Base-by-base conservation (phyloP, 257 asterid genomes). In the Primulina eburnea region DNA sequence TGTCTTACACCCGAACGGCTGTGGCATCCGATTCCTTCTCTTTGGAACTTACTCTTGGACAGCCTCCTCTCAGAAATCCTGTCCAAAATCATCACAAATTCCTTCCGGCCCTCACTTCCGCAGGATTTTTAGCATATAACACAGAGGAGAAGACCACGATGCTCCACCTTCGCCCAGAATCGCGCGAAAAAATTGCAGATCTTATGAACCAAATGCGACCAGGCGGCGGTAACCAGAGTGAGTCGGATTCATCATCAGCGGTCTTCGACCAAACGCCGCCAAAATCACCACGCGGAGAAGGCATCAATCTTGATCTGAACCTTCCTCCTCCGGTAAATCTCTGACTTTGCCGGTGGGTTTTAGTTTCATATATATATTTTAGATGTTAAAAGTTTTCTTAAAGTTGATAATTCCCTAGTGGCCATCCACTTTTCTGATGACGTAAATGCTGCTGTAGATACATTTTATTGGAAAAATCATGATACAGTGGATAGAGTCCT, bases 231-330 rank as follows among this genome's bases (percentile, higher is more conserved):
- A 75, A 32, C 58, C 77, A 59, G 67, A 80, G 84, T 72, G 82
- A 74, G 62, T 79, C 84, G 0, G 84, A 77, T 52, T 79, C 90
- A 11, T 75, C 89, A 4, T 82, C 89, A 6, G 79, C 65, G 16
- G 80, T 79, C 3, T 73, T 76, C 1, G 84, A 82, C 64, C 78
- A 71, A 4, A 11, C 55, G 55, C 55, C 55, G 30, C 30, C 30
- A 28, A 28, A 28, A 28, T 28, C 30, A 62, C 58, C 59, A 60
- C 71, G 10, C 2, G 35, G 71, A 47, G 60, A 35, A 68, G 78
- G 64, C 38, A 16, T 50, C 57, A 5, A 20, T 37, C 68, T 87
- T 20, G 90, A 83, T 68, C 87, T 87, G 11, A 83, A 83, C 75
- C 70, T 79, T 18, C 82, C 89, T 17, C 89, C 86, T 3, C 84